Conservation (phyloP, 2,329 filamentous ascomycete genomes). For the Sphaceloma murrayae region DNA sequence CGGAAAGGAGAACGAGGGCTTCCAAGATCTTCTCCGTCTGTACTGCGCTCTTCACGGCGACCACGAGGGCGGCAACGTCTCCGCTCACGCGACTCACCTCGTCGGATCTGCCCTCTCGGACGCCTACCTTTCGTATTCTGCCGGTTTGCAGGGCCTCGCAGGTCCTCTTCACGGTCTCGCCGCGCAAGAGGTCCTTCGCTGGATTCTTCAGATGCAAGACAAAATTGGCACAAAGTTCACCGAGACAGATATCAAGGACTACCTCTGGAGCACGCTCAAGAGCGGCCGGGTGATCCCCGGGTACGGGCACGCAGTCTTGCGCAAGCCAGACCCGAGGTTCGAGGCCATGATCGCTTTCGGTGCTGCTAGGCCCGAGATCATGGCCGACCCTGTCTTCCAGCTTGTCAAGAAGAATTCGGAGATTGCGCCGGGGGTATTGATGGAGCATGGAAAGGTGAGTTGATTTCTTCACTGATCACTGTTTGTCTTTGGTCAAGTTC, state of each 20-base stretch:
- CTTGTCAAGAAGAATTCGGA: constrained; percentile 89
- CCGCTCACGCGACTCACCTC: constrained; percentile 86
- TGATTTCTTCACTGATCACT: not conserved
- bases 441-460: constrained; percentile 75
- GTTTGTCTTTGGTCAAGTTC: no score
- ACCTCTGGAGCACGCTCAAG: constrained; percentile 88
- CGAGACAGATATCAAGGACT: constrained; percentile 73
- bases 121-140: constrained; percentile 91
- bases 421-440: constrained; percentile 81
- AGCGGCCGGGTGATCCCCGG: constrained; percentile 89
- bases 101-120: constrained; percentile 92
- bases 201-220: constrained; percentile 93
- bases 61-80: constrained; percentile 97
- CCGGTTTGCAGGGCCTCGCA: constrained; percentile 87
- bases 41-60: constrained; percentile 96
- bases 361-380: constrained; percentile 71
- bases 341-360: constrained; percentile 96
- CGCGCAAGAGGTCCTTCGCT: constrained; percentile 92
- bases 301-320: constrained; percentile 90
- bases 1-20: constrained; percentile 78
- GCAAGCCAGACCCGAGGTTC: constrained; percentile 94
- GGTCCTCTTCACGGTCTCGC: constrained; percentile 90
- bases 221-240: constrained; percentile 68
- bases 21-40: constrained; percentile 87
- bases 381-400: constrained; percentile 80